Evolutionary conservation across 1,284 basidiomycete species (phyloP).

Genomic region (Melanopsichium pennsylvanicum): DNA sequence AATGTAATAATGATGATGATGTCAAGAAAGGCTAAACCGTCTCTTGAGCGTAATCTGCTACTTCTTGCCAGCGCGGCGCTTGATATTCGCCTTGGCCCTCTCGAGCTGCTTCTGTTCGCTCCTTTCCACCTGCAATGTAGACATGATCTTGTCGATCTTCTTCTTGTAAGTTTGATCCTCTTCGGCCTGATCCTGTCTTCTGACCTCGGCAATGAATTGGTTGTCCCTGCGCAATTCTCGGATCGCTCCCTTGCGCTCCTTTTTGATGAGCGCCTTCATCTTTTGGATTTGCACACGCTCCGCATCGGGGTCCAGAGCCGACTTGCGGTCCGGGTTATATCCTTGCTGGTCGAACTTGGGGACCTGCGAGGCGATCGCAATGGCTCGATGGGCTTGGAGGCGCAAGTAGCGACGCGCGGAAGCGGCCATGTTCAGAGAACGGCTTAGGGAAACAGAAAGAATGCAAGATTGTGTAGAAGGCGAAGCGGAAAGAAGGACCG

Average conservation of each 20-base stretch:
- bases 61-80: conserved; percentile 51
- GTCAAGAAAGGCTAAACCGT: neutral
- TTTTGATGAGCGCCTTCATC: conserved; percentile 86
- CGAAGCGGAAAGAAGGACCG: conserved; percentile 29
- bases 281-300: conserved; percentile 88
- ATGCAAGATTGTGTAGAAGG: conserved; percentile 22
- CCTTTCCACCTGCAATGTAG: conserved; percentile 84
- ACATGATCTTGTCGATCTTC: conserved; percentile 74
- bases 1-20: neutral
- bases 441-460: conserved; percentile 69
- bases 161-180: conserved; percentile 74
- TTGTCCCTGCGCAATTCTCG: conserved; percentile 95
- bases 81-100: conserved; percentile 70
- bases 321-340: conserved; percentile 80
- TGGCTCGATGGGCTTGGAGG: conserved; percentile 93
- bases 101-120: conserved; percentile 93
- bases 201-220: conserved; percentile 79
- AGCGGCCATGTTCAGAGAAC: conserved; percentile 74
- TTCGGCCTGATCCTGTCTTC: conserved; percentile 82
- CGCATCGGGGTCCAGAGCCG: conserved; percentile 84
- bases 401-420: conserved; percentile 80
- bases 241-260: conserved; percentile 96
- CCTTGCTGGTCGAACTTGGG: conserved; percentile 87
- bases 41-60: too few relatives aligned
- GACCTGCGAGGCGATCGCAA: conserved; percentile 89